Percentiles rank a stretch among this genome's conserved stretches.
phyloP scores from a whole-genome alignment of 2,329 filamentous ascomycete species.

The Colletotrichum sp. region DNA sequence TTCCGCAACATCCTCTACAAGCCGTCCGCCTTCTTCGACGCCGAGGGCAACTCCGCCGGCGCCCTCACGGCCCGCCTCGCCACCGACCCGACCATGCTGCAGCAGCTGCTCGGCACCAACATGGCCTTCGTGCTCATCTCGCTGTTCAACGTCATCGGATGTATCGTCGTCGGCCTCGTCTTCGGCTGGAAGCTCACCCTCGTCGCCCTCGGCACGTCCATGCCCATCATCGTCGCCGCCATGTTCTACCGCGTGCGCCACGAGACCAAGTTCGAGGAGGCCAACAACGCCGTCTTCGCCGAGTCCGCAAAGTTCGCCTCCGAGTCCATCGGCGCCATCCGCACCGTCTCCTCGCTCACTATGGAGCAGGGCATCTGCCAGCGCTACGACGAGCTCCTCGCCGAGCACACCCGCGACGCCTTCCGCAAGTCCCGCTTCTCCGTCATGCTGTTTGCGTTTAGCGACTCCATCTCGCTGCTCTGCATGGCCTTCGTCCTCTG shows the following conservation, averaged over 20 bases:
- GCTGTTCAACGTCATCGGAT: constrained; percentile 22
- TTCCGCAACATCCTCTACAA: constrained; percentile 39
- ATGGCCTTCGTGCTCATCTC: constrained; percentile 21
- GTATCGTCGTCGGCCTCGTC: constrained; percentile 31
- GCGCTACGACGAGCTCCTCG: constrained; percentile 8
- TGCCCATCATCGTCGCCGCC: constrained; percentile 23
- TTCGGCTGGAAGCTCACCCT: constrained; percentile 47
- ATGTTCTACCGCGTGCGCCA: constrained; percentile 21
- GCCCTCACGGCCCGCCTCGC: constrained; percentile 27
- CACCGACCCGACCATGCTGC: constrained; percentile 23
- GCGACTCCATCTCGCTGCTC: constrained; percentile 15
- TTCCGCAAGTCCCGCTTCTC: constrained; percentile 14
- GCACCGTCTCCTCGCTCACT: constrained; percentile 20
- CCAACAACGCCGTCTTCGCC: constrained; percentile 14
- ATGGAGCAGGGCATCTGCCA: constrained; percentile 19
- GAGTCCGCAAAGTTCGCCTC: constrained; percentile 21
- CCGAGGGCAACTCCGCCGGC: constrained; percentile 26
- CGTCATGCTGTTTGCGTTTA: constrained; percentile 15
- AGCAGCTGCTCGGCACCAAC: constrained; percentile 24
- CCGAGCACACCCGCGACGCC: constrained; percentile 5
- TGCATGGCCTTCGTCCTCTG: constrained; percentile 23
- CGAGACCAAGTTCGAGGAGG: constrained; percentile 14
- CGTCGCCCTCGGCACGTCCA: constrained; percentile 28
- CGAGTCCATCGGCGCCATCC: constrained; percentile 19
- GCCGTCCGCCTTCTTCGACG: constrained; percentile 34